These are phyloP conservation scores for Pseudevernia furfuracea DNA, from an alignment of 495 filamentous ascomycete genomes.

Conservation along the genomic window DNA sequence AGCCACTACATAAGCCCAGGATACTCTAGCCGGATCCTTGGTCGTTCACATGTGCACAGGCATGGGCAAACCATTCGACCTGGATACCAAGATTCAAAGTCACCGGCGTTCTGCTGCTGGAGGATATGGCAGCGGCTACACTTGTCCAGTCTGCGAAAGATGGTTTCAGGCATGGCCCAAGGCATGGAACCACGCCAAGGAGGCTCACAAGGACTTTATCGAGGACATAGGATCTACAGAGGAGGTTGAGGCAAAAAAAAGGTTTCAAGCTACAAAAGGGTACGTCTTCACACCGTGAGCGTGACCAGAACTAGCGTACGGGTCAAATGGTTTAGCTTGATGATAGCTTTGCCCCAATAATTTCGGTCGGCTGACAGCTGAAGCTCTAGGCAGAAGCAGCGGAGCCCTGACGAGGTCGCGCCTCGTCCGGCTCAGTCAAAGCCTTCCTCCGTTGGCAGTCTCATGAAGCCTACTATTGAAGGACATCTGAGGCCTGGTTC, in stretches of 20 bases:
- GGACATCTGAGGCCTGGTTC: background rate
- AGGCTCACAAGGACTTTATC: constrained; percentile 6
- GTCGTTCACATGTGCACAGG: background rate
- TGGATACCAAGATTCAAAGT: constrained; percentile 1
- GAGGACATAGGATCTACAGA: background rate
- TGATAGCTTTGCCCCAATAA: background rate
- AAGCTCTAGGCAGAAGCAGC: background rate
- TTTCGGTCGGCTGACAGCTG: background rate
- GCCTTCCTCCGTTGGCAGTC: background rate
- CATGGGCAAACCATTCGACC: background rate
- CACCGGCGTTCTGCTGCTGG: background rate
- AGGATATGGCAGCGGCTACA: constrained; percentile 6
- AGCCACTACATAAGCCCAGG: background rate
- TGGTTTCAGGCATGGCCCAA: constrained; percentile 7
- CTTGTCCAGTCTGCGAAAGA: constrained; percentile 13
- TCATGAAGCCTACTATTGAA: background rate
- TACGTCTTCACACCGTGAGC: constrained; percentile 3
- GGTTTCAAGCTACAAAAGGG: background rate
- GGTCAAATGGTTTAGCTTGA: background rate
- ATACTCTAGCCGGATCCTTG: background rate
- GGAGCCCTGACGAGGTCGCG: background rate
- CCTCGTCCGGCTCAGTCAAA: background rate
- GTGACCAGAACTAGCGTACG: background rate
- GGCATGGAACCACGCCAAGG: constrained; percentile 19
- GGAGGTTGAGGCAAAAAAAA: constrained; percentile 5